Conservation (phyloP, 2,329 filamentous ascomycete species). For the Aspergillus neoniger region DNA sequence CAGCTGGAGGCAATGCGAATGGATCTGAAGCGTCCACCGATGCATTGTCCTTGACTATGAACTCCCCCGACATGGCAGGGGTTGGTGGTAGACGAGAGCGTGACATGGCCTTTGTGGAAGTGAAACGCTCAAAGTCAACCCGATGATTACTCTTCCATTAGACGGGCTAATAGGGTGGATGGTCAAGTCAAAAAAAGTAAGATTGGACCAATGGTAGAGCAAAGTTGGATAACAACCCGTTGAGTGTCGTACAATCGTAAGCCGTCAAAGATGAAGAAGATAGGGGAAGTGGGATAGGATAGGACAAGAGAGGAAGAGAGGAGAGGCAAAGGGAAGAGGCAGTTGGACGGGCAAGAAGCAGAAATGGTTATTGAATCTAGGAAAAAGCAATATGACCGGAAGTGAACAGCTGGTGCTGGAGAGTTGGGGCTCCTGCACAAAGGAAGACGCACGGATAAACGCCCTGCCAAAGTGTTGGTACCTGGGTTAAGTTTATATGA, state of each 20-base stretch:
- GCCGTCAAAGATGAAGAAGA: neutral
- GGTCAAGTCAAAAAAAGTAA: neutral
- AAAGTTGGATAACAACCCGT: slow-evolving; percentile 10
- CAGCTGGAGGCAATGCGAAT: slow-evolving; percentile 41
- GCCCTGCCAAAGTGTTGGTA: neutral
- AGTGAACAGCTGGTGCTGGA: neutral
- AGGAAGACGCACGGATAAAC: neutral
- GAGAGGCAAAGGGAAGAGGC: neutral
- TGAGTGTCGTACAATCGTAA: slow-evolving; percentile 13
- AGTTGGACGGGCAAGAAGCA: neutral
- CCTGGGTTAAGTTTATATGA: neutral
- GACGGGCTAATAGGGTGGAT: neutral
- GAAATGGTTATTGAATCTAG: neutral
- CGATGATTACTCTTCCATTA: neutral
- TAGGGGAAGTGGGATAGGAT: neutral
- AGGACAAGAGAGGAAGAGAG: neutral
- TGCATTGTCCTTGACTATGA: slow-evolving; percentile 40
- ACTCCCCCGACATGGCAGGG: slow-evolving; percentile 42
- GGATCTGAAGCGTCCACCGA: slow-evolving; percentile 32
- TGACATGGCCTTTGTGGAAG: slow-evolving; percentile 30
- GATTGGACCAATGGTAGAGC: slow-evolving; percentile 1
- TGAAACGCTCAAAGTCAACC: neutral
- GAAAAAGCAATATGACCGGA: neutral
- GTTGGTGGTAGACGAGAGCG: slow-evolving; percentile 39
- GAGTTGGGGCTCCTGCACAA: neutral